phyloP scores from a whole-genome alignment of 1,139 yeast species.

The Blastobotrys raffinosifermentans region DNA sequence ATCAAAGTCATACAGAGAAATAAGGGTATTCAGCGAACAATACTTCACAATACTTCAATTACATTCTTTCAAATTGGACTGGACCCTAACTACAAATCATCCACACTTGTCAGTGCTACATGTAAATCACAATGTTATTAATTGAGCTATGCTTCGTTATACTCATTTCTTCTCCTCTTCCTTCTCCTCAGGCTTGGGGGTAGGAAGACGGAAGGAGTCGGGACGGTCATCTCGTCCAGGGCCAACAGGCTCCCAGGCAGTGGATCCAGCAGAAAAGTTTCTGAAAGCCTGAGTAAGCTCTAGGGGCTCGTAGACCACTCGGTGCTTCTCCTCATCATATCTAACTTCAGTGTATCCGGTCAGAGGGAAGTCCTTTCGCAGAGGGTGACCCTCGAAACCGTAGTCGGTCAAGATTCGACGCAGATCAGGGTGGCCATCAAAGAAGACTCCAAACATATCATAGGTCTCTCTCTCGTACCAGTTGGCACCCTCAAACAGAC shows the following conservation, averaged over 20 bases:
- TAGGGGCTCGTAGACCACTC: slow-evolving; percentile 83
- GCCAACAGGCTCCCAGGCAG: slow-evolving; percentile 91
- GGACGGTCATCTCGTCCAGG: slow-evolving; percentile 82
- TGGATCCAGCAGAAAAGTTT: slow-evolving; percentile 80
- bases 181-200: slow-evolving; percentile 64
- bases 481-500: slow-evolving; percentile 71
- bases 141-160: slow-evolving; percentile 1
- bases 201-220: slow-evolving; percentile 71
- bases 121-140: neutral
- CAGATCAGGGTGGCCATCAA: slow-evolving; percentile 84
- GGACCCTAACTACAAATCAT: slow-evolving; percentile 4
- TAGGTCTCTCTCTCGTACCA: slow-evolving; percentile 90
- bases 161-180: slow-evolving; percentile 29
- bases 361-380: slow-evolving; percentile 89
- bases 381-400: slow-evolving; percentile 89
- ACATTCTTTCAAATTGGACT: neutral
- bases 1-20: too few species aligned
- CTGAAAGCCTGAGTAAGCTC: slow-evolving; percentile 91
- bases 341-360: slow-evolving; percentile 88
- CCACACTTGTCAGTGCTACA: too few species aligned
- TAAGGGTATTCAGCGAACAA: too few species aligned
- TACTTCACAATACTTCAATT: neutral
- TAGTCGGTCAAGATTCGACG: slow-evolving; percentile 89
- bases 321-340: slow-evolving; percentile 85
- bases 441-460: slow-evolving; percentile 80